Conservation (phyloP, 805 yeast genomes). For the Teunomyces cretensis region DNA sequence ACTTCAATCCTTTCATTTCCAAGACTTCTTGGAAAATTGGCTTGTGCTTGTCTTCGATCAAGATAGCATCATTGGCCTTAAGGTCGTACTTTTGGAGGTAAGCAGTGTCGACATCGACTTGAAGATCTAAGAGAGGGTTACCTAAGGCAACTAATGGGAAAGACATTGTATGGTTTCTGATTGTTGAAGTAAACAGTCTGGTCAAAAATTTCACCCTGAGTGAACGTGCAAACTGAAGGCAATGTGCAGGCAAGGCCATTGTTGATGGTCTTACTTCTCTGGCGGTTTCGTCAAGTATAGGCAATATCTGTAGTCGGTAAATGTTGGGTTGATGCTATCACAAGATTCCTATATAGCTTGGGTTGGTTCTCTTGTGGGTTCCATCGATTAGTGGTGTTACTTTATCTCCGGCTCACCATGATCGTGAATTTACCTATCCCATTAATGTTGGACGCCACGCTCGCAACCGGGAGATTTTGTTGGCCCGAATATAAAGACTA, state of each 20-base stretch:
- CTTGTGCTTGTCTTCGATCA: slow-evolving; percentile 79
- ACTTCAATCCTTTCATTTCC: slow-evolving; percentile 55
- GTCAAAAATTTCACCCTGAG: slow-evolving; percentile 3
- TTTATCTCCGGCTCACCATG: neutral
- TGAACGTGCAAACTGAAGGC: slow-evolving; percentile 1
- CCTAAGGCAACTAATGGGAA: slow-evolving; percentile 81
- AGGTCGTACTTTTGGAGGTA: slow-evolving; percentile 79
- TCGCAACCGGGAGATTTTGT: neutral
- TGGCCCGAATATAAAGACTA: neutral
- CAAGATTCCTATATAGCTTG: too few species aligned
- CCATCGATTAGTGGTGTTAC: too few species aligned
- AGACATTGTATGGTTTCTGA: slow-evolving; percentile 39
- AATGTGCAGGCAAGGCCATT: neutral
- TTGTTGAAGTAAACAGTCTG: neutral
- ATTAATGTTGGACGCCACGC: neutral
- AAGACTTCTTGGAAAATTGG: slow-evolving; percentile 83
- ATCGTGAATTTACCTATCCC: neutral
- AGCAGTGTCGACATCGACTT: slow-evolving; percentile 66
- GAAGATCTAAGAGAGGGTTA: slow-evolving; percentile 88
- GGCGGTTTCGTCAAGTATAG: too few species aligned
- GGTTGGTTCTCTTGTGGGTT: too few species aligned
- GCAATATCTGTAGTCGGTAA: too few species aligned
- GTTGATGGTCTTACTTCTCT: neutral
- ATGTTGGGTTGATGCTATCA: too few species aligned
- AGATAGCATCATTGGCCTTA: slow-evolving; percentile 91